Conservation (phyloP, 768 basidiomycete species). For the Boletus vinaceobasis region DNA sequence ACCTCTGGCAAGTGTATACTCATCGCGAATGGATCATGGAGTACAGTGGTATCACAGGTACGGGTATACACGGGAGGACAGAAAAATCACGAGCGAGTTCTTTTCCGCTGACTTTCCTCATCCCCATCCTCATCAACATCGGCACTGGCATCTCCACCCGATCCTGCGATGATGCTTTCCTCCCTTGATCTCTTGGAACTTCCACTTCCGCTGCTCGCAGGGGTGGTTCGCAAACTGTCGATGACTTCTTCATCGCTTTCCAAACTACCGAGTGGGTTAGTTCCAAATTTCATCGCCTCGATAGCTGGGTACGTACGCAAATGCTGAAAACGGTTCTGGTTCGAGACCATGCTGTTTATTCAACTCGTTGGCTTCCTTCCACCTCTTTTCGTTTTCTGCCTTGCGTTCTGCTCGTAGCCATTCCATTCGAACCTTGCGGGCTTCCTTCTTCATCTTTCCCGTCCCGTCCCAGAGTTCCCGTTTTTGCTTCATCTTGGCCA, state of each 20-base stretch:
- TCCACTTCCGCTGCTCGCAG: conserved; percentile 14
- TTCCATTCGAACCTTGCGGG: conserved; percentile 23
- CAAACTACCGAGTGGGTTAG: conserved; percentile 11
- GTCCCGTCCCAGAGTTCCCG: conserved; percentile 33
- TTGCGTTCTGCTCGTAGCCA: conserved; percentile 25
- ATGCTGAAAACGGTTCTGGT: conserved; percentile 20
- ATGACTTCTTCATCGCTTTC: conserved; percentile 25
- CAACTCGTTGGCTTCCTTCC: conserved; percentile 16
- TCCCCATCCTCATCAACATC: neutral
- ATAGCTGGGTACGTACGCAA: conserved; percentile 18
- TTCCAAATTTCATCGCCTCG: neutral
- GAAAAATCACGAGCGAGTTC: conserved; percentile 7
- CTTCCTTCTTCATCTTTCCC: conserved; percentile 19
- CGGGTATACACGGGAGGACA: neutral
- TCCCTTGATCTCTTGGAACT: conserved; percentile 16
- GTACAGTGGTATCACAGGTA: neutral
- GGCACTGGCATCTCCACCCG: neutral
- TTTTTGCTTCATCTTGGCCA: conserved; percentile 32
- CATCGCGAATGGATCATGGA: neutral
- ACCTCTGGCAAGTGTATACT: no score
- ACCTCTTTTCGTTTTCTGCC: conserved; percentile 15
- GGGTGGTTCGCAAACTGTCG: conserved; percentile 26
- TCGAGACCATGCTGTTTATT: conserved; percentile 5
- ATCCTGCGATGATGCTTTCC: neutral
- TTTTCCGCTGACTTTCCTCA: conserved; percentile 10